Conservation (phyloP, 495 filamentous ascomycete genomes). For the Trichoderma virens region DNA sequence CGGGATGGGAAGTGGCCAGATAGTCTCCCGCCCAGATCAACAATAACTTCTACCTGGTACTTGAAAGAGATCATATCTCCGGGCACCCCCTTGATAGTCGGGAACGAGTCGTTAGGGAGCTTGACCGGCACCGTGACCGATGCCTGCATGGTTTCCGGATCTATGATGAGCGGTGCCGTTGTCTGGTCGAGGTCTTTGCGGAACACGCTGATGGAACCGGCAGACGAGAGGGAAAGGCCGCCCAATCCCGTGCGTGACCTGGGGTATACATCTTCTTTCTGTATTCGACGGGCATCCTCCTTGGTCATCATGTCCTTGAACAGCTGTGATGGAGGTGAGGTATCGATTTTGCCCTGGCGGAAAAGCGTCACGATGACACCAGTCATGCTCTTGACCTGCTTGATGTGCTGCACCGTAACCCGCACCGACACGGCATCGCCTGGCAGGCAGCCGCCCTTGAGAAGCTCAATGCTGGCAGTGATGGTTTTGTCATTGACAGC, state of each 20-base stretch:
- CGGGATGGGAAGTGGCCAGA: slow-evolving; percentile 44
- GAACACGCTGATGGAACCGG: slow-evolving; percentile 76
- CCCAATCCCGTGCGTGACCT: slow-evolving; percentile 62
- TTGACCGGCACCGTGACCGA: slow-evolving; percentile 73
- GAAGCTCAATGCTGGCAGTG: slow-evolving; percentile 75
- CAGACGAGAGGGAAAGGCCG: slow-evolving; percentile 72
- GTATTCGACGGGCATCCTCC: slow-evolving; percentile 47
- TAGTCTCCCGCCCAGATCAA: slow-evolving; percentile 84
- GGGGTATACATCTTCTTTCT: slow-evolving; percentile 80
- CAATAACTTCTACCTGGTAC: slow-evolving; percentile 85
- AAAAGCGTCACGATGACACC: slow-evolving; percentile 92
- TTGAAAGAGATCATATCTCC: slow-evolving; percentile 89
- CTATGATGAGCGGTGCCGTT: slow-evolving; percentile 76
- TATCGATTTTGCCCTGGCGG: slow-evolving; percentile 84
- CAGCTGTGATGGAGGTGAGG: slow-evolving; percentile 57
- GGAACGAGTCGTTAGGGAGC: slow-evolving; percentile 85
- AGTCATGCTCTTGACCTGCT: slow-evolving; percentile 78
- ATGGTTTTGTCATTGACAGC: slow-evolving; percentile 56
- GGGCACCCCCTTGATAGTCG: slow-evolving; percentile 81
- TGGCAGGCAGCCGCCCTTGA: slow-evolving; percentile 75
- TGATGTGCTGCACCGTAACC: slow-evolving; percentile 76
- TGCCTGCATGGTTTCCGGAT: slow-evolving; percentile 68
- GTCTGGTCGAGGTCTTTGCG: slow-evolving; percentile 88
- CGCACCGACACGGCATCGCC: slow-evolving; percentile 77
- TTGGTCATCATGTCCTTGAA: slow-evolving; percentile 53